These are phyloP conservation scores for Orbilia javanica DNA, from an alignment of 2,329 filamentous ascomycete species.

Conservation along the genomic window DNA sequence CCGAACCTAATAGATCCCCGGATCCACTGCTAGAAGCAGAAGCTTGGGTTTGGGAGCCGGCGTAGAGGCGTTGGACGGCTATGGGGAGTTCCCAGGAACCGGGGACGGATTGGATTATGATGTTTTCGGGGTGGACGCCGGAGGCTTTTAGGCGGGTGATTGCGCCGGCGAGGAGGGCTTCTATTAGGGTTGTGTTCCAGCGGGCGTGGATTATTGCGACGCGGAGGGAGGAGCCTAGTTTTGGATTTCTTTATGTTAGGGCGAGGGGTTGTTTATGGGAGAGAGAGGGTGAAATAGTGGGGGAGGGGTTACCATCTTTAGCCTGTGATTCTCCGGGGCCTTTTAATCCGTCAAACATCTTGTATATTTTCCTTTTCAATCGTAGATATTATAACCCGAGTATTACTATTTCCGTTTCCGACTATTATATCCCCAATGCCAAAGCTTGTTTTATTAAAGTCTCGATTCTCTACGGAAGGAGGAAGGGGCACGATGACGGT, in stretches of 20 bases:
- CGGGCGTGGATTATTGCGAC: conserved; percentile 95
- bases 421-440: too few species aligned
- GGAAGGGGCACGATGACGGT: background rate
- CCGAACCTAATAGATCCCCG: conserved; percentile 79
- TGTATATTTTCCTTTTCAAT: background rate
- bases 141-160: conserved; percentile 80
- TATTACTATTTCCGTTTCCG: too few species aligned
- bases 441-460: too few species aligned
- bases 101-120: conserved; percentile 88
- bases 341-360: conserved; percentile 62
- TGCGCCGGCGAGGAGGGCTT: conserved; percentile 82
- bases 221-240: conserved; percentile 77
- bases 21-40: conserved; percentile 71
- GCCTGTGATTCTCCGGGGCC: conserved; percentile 61
- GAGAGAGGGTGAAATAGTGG: background rate
- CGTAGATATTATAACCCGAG: too few species aligned
- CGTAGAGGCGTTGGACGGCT: conserved; percentile 87
- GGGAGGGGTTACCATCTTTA: conserved; percentile 60
- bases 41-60: conserved; percentile 86
- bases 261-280: background rate
- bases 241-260: background rate
- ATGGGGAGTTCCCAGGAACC: conserved; percentile 95
- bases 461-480: too few species aligned
- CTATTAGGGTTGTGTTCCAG: conserved; percentile 92
- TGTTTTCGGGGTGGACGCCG: conserved; percentile 88